Conservation (phyloP, 148 eudicot genomes). For the Limonium bicolor region DNA sequence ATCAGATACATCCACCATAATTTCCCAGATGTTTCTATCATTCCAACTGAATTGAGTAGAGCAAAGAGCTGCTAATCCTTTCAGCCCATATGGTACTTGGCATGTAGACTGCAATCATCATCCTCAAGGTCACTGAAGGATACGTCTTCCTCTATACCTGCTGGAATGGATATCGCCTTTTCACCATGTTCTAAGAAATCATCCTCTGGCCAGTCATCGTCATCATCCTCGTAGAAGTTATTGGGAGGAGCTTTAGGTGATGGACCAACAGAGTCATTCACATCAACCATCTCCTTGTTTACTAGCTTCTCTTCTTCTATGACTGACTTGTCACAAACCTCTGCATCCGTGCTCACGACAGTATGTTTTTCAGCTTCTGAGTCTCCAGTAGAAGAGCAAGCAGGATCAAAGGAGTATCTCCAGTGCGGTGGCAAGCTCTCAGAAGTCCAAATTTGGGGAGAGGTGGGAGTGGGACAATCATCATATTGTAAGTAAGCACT, state of each 20-base stretch:
- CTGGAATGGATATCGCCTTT: conserved; percentile 11
- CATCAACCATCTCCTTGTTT: conserved; percentile 11
- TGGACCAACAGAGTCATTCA: conserved; percentile 13
- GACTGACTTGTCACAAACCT: conserved; percentile 32
- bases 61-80: no score
- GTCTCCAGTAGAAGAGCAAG: conserved; percentile 22
- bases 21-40: no score
- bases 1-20: no score
- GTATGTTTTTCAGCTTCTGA: conserved; percentile 35
- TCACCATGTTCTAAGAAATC: conserved; percentile 37
- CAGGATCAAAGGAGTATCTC: conserved; percentile 27
- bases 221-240: conserved; percentile 44
- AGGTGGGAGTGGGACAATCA: conserved; percentile 12
- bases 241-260: conserved; percentile 11
- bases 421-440: no score
- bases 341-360: conserved; percentile 20
- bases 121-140: conserved; percentile 95
- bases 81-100: conserved; percentile 21
- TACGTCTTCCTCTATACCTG: conserved; percentile 57
- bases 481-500: conserved; percentile 32
- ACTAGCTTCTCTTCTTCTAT: conserved; percentile 35
- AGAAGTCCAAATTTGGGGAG: no score
- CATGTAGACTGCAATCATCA: conserved; percentile 55
- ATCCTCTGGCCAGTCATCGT: conserved; percentile 80
- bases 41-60: no score